Percentiles rank a stretch among this genome's conserved stretches.
These are phyloP conservation scores for Yamadazyma endophytica DNA, from an alignment of 805 yeast species.

Conservation along the genomic window DNA sequence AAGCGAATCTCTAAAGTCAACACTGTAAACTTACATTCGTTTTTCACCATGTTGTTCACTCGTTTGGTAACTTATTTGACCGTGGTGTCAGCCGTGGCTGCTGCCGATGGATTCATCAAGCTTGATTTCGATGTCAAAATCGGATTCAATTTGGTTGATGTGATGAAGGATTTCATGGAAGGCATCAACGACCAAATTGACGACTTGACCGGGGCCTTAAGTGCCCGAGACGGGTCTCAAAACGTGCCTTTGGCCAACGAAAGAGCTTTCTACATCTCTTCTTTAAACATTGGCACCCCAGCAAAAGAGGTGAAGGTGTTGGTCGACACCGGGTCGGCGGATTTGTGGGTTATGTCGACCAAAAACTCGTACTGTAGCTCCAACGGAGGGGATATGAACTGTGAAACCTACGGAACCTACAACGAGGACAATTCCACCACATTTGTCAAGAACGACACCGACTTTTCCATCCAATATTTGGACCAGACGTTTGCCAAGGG, in stretches of 20 bases:
- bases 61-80: conserved; percentile 6
- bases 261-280: conserved; percentile 26
- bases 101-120: conserved; percentile 17
- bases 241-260: conserved; percentile 14
- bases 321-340: conserved; percentile 41
- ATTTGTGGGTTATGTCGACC: conserved; percentile 37
- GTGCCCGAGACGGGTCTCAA: conserved; percentile 6
- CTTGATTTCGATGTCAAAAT: conserved; percentile 21
- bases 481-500: conserved; percentile 43
- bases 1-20: no score
- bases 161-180: conserved; percentile 13
- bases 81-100: conserved; percentile 7
- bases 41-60: conserved; percentile 8
- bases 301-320: conserved; percentile 25
- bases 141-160: conserved; percentile 16
- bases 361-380: conserved; percentile 18
- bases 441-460: conserved; percentile 26
- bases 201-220: not conserved
- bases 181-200: conserved; percentile 3
- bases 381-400: conserved; percentile 20
- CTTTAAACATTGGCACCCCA: conserved; percentile 25
- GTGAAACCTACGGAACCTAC: conserved; percentile 33
- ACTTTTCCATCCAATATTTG: conserved; percentile 45
- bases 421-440: conserved; percentile 27
- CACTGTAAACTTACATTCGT: no score